These are phyloP conservation scores for Vitis vinifera DNA, from an alignment of 164 flowering plant genomes.

Conservation along the genomic window DNA sequence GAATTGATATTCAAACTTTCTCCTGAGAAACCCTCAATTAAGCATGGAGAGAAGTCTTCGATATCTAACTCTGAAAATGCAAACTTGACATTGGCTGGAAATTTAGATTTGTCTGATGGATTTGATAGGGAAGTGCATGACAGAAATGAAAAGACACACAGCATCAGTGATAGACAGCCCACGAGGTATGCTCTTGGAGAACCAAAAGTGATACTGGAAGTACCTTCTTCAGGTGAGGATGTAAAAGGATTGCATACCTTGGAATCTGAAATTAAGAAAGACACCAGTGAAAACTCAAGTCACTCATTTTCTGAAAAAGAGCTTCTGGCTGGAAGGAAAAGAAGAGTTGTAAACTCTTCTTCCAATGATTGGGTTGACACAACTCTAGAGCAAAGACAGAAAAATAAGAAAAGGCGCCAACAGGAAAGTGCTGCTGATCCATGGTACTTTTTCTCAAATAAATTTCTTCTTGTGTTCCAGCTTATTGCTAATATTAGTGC, in stretches of 20 bases:
- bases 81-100: slow-evolving; percentile 14
- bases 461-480: background rate
- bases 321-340: slow-evolving; percentile 41
- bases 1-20: slow-evolving; percentile 53
- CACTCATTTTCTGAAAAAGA: slow-evolving; percentile 23
- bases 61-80: slow-evolving; percentile 20
- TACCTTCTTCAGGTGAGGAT: slow-evolving; percentile 26
- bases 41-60: slow-evolving; percentile 13
- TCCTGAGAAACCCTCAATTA: slow-evolving; percentile 31
- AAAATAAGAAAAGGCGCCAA: slow-evolving; percentile 54
- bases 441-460: slow-evolving; percentile 26
- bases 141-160: slow-evolving; percentile 1
- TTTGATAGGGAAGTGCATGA: slow-evolving; percentile 10
- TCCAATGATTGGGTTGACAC: slow-evolving; percentile 20
- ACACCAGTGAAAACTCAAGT: slow-evolving; percentile 7
- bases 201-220: slow-evolving; percentile 47
- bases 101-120: slow-evolving; percentile 15
- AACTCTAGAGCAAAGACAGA: slow-evolving; percentile 25
- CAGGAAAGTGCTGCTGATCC: slow-evolving; percentile 14
- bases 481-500: background rate
- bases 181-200: slow-evolving; percentile 28
- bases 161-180: slow-evolving; percentile 8
- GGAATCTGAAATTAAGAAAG: slow-evolving; percentile 19
- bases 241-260: slow-evolving; percentile 11
- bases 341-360: slow-evolving; percentile 25